Conservation (phyloP, 2,329 filamentous ascomycete genomes). For the Tolypocladium pustulatum region DNA sequence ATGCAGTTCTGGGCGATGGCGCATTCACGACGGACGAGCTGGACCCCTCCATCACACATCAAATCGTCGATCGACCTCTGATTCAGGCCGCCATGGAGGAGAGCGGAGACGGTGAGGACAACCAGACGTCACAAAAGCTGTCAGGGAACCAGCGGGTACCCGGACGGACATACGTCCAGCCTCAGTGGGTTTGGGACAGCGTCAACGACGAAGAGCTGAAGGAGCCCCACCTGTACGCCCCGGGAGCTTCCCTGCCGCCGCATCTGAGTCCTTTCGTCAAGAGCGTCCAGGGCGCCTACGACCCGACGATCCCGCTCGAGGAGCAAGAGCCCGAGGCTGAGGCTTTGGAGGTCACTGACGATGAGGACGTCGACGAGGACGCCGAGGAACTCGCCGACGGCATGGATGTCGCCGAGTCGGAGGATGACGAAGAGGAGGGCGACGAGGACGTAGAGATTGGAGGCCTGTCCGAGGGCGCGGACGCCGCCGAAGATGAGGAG, state of each 20-base stretch:
- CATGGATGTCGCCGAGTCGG: conserved; percentile 45
- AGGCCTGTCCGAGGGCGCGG: conserved; percentile 34
- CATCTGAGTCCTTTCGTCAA: conserved; percentile 96
- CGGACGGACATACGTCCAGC: conserved; percentile 88
- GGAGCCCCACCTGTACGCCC: conserved; percentile 77
- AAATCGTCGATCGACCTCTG: conserved; percentile 84
- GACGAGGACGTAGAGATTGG: conserved; percentile 30
- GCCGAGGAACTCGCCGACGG: conserved; percentile 62
- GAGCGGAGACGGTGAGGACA: conserved; percentile 42
- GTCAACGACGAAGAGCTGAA: conserved; percentile 87
- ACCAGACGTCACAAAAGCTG: conserved; percentile 50
- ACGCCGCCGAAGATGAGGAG: conserved; percentile 29
- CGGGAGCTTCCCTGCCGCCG: conserved; percentile 80
- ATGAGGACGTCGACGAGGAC: conserved; percentile 38
- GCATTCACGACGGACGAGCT: conserved; percentile 85
- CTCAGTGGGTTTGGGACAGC: conserved; percentile 98
- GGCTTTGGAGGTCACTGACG: conserved; percentile 60
- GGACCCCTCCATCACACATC: conserved; percentile 86
- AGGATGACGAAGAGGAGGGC: conserved; percentile 37
- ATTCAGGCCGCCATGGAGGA: conserved; percentile 48
- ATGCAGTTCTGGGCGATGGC: conserved; percentile 78
- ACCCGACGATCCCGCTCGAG: conserved; percentile 75
- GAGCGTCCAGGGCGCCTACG: conserved; percentile 76
- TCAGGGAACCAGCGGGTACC: conserved; percentile 64
- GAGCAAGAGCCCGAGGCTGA: conserved; percentile 85